Percentiles rank a stretch among this genome's conserved stretches.
phyloP scores from a whole-genome alignment of 2,329 filamentous ascomycete species.

The Chalaropsis thielavioides region DNA sequence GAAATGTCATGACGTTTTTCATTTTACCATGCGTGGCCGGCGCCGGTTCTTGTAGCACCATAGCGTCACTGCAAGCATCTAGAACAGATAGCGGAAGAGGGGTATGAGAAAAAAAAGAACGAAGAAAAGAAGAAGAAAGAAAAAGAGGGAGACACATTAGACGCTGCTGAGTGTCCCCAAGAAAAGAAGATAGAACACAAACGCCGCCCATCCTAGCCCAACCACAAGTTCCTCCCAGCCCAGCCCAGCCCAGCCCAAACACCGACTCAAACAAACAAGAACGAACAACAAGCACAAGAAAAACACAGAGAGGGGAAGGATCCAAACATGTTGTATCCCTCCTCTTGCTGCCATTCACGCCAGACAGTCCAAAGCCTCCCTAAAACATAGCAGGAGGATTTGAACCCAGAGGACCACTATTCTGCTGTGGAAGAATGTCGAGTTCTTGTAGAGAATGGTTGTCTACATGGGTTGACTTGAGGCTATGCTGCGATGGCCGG shows the following conservation, averaged over 20 bases:
- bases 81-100: neutral
- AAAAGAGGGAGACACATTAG: neutral
- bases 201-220: neutral
- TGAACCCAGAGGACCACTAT: conserved; percentile 13
- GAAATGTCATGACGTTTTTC: neutral
- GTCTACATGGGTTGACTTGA: neutral
- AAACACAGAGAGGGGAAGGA: neutral
- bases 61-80: neutral
- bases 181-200: neutral
- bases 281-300: neutral
- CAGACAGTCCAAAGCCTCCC: neutral
- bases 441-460: conserved; percentile 8
- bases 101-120: neutral
- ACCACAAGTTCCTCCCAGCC: neutral
- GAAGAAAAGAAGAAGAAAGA: neutral
- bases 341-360: neutral
- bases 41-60: neutral
- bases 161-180: neutral
- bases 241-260: neutral
- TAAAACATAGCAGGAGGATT: conserved; percentile 10
- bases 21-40: neutral
- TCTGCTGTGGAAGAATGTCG: conserved; percentile 8
- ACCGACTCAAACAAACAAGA: neutral
- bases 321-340: neutral
- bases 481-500: neutral